A percentile compares a stretch with the other conserved stretches of the same genome.
These are phyloP conservation scores for Brassica rapa DNA, from an alignment of 345 rosid species.

Conservation along the genomic window DNA sequence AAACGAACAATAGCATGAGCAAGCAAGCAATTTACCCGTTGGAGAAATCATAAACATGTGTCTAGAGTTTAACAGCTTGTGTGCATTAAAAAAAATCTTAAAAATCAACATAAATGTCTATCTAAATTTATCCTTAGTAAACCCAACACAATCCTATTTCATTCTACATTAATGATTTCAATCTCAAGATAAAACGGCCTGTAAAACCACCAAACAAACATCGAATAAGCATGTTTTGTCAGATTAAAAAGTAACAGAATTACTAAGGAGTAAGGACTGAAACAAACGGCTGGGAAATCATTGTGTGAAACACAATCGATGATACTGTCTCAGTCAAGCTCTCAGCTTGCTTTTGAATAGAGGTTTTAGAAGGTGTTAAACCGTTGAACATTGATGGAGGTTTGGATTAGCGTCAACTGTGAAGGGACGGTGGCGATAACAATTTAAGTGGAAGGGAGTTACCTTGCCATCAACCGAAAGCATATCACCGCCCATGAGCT, in stretches of 20 bases:
- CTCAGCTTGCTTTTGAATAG: neutral
- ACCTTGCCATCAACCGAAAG: too few relatives aligned
- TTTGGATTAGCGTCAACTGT: neutral
- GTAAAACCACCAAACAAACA: neutral
- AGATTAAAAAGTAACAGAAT: neutral
- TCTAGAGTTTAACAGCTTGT: neutral
- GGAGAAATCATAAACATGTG: neutral
- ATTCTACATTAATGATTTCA: neutral
- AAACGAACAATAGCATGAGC: neutral
- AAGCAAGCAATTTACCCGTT: neutral
- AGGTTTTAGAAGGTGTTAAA: neutral
- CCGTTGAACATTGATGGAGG: neutral
- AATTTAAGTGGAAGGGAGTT: too few relatives aligned
- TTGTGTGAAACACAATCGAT: neutral
- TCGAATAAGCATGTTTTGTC: neutral
- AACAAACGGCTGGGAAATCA: neutral
- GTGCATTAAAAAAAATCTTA: neutral
- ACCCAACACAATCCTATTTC: neutral
- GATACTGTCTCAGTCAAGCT: neutral
- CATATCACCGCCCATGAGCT: too few relatives aligned
- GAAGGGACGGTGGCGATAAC: neutral
- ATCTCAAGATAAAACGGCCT: neutral
- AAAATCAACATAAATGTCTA: neutral
- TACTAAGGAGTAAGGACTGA: neutral
- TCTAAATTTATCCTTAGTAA: neutral